Base-by-base conservation (phyloP, 169 alveolate genomes). In the Plasmodium inui region DNA sequence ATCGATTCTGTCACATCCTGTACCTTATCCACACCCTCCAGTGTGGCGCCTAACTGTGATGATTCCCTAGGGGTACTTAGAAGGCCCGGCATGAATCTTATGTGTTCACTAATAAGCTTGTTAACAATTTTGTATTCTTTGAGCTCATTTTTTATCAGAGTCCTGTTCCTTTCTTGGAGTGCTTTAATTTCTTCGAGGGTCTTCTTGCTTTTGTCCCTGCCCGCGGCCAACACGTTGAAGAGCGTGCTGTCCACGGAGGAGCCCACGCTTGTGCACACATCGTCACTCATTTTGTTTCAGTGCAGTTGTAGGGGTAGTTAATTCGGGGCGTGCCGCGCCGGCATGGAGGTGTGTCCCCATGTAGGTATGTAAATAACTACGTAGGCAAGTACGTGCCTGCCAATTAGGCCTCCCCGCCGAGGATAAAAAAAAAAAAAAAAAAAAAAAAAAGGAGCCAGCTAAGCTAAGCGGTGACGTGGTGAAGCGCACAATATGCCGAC, bases 171-270 rank as follows among this genome's bases (percentile, higher is more conserved):
- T 46, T 72, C 39, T 84, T 84, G 71, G 22, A 84, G 12, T 17
- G 26, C 79, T 17, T 84, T 72, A 30, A 84, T 84, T 26, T 84
- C 92, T 6, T 71, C 41, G 8, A 84, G 55, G 0, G 92, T 84
- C 76, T 84, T 9, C 19, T 84, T 71, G 39, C 92, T 84, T 72
- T 84, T 84, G 19, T 84, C 92, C 22, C 74, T 73, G 7, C 92
- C 92, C 14, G 46, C 57, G n/a, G 76, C 76, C 50, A 84, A 30
- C 12, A 84, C 83, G 78, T 71, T 71, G 79, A 41, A 84, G 39
- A 84, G 44, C 30, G 79, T 84, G 41, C 76, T 71, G 37, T 73
- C 92, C 61, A 41, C 61, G 37, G 92, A 84, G 0, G 92, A 84
- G 10, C 44, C 70, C 41, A 71, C 67, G 34, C 92, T 84, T 71